Percentiles rank a stretch among this genome's conserved stretches.
These are phyloP conservation scores for Emericellopsis cladophorae DNA, from an alignment of 2,329 filamentous ascomycete species.

Conservation along the genomic window DNA sequence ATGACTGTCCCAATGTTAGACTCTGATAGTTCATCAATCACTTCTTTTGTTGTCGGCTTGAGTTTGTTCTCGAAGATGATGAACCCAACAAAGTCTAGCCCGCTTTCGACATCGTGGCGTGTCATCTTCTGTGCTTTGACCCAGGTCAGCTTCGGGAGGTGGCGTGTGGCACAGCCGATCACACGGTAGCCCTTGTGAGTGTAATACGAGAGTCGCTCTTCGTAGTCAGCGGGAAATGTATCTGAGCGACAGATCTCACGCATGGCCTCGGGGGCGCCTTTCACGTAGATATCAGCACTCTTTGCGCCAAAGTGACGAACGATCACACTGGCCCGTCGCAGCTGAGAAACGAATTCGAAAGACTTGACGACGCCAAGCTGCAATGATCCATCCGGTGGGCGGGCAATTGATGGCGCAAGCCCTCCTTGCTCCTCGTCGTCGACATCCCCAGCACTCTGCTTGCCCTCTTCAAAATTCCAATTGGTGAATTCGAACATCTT, in stretches of 20 bases:
- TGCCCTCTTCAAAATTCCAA: constrained; percentile 87
- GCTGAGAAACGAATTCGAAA: constrained; percentile 90
- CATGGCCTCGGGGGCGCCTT: constrained; percentile 94
- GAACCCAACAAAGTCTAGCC: constrained; percentile 83
- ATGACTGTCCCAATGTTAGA: constrained; percentile 85
- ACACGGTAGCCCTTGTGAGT: constrained; percentile 94
- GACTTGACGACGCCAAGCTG: constrained; percentile 84
- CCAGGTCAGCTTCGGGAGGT: constrained; percentile 81
- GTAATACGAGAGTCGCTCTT: constrained; percentile 79
- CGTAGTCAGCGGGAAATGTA: constrained; percentile 78
- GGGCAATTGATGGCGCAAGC: constrained; percentile 77
- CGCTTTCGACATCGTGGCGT: constrained; percentile 69
- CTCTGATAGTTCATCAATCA: constrained; percentile 68
- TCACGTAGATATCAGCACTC: constrained; percentile 82
- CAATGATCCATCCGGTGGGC: constrained; percentile 59
- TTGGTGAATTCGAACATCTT: constrained; percentile 98
- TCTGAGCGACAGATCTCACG: constrained; percentile 78
- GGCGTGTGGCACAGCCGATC: constrained; percentile 86
- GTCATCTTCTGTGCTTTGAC: constrained; percentile 91
- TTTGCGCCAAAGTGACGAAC: constrained; percentile 78
- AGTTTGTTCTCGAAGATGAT: constrained; percentile 99
- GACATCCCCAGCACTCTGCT: constrained; percentile 48
- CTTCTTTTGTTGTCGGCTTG: constrained; percentile 71
- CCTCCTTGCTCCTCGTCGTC: constrained; percentile 65
- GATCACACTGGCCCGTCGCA: constrained; percentile 85